Percentiles rank a stretch among this genome's conserved stretches.
Conservation (phyloP, 2,329 filamentous ascomycete species). For the Colletotrichum musae region DNA sequence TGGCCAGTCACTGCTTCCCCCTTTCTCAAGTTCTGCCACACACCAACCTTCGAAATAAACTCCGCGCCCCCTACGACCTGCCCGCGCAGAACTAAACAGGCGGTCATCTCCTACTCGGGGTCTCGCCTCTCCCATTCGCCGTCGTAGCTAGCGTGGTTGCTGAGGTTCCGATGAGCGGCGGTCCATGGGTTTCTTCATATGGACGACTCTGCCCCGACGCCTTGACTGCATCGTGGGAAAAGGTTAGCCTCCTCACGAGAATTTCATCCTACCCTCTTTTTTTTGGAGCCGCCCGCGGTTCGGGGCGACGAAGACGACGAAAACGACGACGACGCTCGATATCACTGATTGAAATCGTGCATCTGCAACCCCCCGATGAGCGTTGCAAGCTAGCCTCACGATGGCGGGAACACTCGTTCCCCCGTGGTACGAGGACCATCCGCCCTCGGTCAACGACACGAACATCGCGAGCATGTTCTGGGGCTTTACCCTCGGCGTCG, state of each 20-base stretch:
- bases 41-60: constrained; percentile 18
- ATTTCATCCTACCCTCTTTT: not conserved
- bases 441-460: constrained; percentile 46
- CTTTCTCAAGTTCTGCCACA: not conserved
- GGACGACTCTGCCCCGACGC: not conserved
- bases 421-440: constrained; percentile 33
- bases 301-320: constrained; percentile 11
- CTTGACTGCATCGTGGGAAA: not conserved
- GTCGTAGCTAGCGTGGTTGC: constrained; percentile 2
- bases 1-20: not conserved
- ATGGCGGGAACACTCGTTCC: constrained; percentile 37
- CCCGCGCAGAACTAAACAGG: not conserved
- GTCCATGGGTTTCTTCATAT: constrained; percentile 26
- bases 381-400: not conserved
- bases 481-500: constrained; percentile 55
- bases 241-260: not conserved
- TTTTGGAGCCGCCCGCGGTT: not conserved
- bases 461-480: constrained; percentile 54
- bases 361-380: constrained; percentile 4
- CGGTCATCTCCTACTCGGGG: not conserved
- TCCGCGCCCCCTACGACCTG: constrained; percentile 1
- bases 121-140: constrained; percentile 3
- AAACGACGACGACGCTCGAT: too few species aligned
- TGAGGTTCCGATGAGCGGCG: constrained; percentile 30
- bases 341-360: not conserved